phyloP scores from a whole-genome alignment of 2,329 filamentous ascomycete species.

The Emmonsiellopsis sp. region DNA sequence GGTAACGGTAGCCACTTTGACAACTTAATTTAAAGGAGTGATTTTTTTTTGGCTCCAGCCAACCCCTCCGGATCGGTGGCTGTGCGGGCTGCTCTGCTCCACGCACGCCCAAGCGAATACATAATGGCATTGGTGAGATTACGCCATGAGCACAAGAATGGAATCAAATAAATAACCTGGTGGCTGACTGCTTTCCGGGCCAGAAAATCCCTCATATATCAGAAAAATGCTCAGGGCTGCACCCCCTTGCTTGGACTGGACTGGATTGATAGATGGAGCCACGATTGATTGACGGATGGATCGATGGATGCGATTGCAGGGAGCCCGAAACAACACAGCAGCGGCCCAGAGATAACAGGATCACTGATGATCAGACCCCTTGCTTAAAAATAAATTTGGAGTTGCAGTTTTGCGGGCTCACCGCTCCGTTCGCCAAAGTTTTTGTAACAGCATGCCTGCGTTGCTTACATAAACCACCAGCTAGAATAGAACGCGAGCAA shows the following conservation, averaged over 20 bases:
- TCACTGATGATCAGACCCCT: background rate
- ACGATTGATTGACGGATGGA: background rate
- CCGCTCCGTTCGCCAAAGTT: background rate
- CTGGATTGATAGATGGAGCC: background rate
- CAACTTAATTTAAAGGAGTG: too few relatives aligned
- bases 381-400: background rate
- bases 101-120: too few relatives aligned
- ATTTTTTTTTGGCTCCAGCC: too few relatives aligned
- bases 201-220: slow-evolving; percentile 3
- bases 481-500: background rate
- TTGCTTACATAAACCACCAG: background rate
- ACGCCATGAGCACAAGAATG: background rate
- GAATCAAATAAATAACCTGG: background rate
- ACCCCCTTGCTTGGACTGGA: background rate
- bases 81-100: too few relatives aligned
- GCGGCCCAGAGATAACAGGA: background rate
- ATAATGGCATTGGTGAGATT: background rate
- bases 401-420: background rate
- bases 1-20: too few relatives aligned
- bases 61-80: too few relatives aligned
- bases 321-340: background rate
- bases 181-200: background rate
- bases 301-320: background rate
- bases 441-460: background rate
- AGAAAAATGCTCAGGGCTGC: background rate